Evolutionary conservation across 1,139 yeast species (phyloP), one percentile per base, ranked within the genome.

Genomic region (Yamadazyma jaroonii): DNA sequence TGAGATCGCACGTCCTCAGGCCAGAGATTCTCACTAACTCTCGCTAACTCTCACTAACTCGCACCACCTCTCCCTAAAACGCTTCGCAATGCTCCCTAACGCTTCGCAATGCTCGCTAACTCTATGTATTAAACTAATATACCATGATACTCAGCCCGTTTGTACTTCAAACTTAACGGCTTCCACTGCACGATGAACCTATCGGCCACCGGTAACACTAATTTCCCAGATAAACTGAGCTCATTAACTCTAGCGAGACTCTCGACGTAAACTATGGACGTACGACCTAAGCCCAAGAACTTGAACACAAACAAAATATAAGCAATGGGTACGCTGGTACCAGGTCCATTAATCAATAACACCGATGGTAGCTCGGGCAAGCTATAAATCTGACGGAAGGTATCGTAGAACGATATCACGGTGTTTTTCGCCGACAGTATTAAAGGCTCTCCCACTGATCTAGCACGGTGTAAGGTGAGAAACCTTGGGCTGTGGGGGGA

Each of bases 111-210:
- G n/a, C n/a, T n/a, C n/a, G n/a, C n/a, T 15, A 5, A 3, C 9
- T 4, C 57, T 44, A 38, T 48, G 46, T 2, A 4, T 12, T 53
- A 84, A 1, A 87, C 85, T 35, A 90, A 64, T 7, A 87, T 74
- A 0, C 97, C 97, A 52, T 78, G 72, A 56, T 77, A 88, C 53
- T 86, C 95, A 1, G 89, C 77, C 38, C 86, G 61, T 25, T 77
- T 78, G 51, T 81, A 80, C 38, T 59, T 56, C 20, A 54, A 48
- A 13, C 72, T 70, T 38, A 92, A 64, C 31, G 70, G 69, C n/a
- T 78, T 79, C 98, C 98, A 92, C 56, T 92, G 98, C 6, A 92
- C 97, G 1, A 92, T 54, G 44, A 92, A 84, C 22, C 92, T 64
- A 53, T 89, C 86, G 2, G 83, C 67, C 2, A 90, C 64, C 3